phyloP scores from a whole-genome alignment of 352 stramenopile species.

The Globisporangium paroecandrum region DNA sequence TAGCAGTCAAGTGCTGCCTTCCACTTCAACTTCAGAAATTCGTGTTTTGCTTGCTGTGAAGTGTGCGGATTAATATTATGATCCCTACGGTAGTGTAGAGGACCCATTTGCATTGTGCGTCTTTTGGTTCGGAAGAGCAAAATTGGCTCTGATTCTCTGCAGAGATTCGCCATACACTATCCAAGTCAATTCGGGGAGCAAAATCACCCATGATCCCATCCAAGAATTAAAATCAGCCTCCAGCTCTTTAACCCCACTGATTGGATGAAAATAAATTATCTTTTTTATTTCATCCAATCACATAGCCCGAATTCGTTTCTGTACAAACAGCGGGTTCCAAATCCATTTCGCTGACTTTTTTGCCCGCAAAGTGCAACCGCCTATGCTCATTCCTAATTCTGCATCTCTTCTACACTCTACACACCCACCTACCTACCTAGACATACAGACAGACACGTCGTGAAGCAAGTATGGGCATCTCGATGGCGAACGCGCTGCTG shows the following conservation, averaged over 20 bases:
- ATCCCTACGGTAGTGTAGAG: background rate
- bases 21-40: background rate
- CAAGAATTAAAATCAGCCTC: background rate
- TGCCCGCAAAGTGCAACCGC: background rate
- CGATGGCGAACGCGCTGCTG: conserved; percentile 50
- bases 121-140: background rate
- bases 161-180: background rate
- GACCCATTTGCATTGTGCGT: background rate
- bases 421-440: background rate
- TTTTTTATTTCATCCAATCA: background rate
- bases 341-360: background rate
- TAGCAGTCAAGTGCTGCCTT: background rate
- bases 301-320: background rate
- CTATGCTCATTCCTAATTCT: background rate
- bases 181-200: background rate
- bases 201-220: background rate
- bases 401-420: background rate
- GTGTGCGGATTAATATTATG: background rate
- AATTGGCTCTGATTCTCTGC: background rate
- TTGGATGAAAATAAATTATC: background rate
- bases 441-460: background rate
- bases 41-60: background rate
- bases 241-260: background rate
- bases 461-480: conserved; percentile 28
- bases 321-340: background rate